Percentiles rank a stretch among this genome's conserved stretches.
Evolutionary conservation across 1,139 yeast species (phyloP).

Genomic region (Kluyveromyces marxianus): DNA sequence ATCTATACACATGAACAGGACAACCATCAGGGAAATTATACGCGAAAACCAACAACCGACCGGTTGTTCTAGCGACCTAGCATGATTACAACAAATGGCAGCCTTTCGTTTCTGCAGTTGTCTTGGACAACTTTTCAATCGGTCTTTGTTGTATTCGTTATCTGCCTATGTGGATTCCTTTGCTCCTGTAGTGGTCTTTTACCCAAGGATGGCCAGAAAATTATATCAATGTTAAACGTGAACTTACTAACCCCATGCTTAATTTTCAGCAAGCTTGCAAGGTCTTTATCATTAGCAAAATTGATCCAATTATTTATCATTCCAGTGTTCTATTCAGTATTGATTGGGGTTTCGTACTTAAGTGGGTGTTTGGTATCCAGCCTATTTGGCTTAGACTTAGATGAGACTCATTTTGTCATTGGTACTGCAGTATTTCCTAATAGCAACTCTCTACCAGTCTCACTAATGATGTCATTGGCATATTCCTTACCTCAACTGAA

Average conservation of each 20-base stretch:
- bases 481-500: constrained; percentile 63
- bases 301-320: constrained; percentile 63
- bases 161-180: constrained; percentile 63
- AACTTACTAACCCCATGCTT: constrained; percentile 80
- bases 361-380: constrained; percentile 47
- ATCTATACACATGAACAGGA: background rate
- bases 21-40: background rate
- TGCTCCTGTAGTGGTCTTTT: constrained; percentile 58
- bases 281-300: constrained; percentile 59
- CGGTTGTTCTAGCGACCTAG: background rate
- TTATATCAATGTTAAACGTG: constrained; percentile 60
- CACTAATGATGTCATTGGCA: constrained; percentile 62
- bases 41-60: background rate
- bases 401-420: constrained; percentile 72
- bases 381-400: constrained; percentile 44
- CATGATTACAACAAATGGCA: constrained; percentile 1
- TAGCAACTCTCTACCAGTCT: constrained; percentile 64
- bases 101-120: constrained; percentile 28
- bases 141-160: constrained; percentile 65
- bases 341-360: constrained; percentile 53
- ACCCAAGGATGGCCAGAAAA: constrained; percentile 55
- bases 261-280: constrained; percentile 72
- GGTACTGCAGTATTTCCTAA: constrained; percentile 89
- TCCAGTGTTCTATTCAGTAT: constrained; percentile 61
- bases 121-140: constrained; percentile 69